Conservation (phyloP, 2,329 filamentous ascomycete species). For the Rhytidhysteron rufulum region DNA sequence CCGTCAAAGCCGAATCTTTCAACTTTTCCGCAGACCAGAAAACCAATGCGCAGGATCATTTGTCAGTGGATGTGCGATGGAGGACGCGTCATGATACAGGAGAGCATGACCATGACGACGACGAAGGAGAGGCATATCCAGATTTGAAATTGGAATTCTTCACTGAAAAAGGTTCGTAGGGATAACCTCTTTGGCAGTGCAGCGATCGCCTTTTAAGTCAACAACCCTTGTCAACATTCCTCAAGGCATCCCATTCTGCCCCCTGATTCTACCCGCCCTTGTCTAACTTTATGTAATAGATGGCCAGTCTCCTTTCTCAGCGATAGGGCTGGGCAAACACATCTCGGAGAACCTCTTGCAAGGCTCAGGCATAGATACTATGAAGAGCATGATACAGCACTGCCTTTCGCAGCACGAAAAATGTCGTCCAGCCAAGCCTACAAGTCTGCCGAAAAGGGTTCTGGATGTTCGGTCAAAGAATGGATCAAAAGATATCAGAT, state of each 20-base stretch:
- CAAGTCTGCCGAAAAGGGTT: slow-evolving; percentile 25
- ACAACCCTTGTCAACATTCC: too few relatives aligned
- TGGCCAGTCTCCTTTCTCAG: slow-evolving; percentile 30
- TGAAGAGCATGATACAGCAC: slow-evolving; percentile 23
- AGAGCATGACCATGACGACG: slow-evolving; percentile 13
- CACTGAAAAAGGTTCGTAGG: slow-evolving; percentile 32
- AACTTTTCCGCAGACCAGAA: slow-evolving; percentile 4
- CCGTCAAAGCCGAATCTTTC: slow-evolving; percentile 27
- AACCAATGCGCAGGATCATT: slow-evolving; percentile 23
- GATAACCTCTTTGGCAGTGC: too few relatives aligned
- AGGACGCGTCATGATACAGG: slow-evolving; percentile 16
- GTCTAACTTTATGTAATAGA: slow-evolving; percentile 20
- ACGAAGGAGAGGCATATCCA: slow-evolving; percentile 16
- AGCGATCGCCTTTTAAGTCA: too few relatives aligned
- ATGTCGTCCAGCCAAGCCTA: slow-evolving; percentile 21
- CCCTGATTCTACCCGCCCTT: too few relatives aligned
- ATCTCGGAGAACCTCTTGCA: slow-evolving; percentile 27
- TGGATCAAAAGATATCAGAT: slow-evolving; percentile 23
- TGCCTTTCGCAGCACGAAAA: slow-evolving; percentile 28
- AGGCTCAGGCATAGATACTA: slow-evolving; percentile 21
- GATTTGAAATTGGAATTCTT: slow-evolving; percentile 35
- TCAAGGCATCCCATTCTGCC: too few relatives aligned
- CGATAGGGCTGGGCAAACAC: slow-evolving; percentile 29
- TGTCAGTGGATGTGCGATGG: slow-evolving; percentile 33
- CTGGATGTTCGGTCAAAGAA: slow-evolving; percentile 25